Conservation (phyloP, 2,329 filamentous ascomycete species). For the Pyrenochaeta sp. region DNA sequence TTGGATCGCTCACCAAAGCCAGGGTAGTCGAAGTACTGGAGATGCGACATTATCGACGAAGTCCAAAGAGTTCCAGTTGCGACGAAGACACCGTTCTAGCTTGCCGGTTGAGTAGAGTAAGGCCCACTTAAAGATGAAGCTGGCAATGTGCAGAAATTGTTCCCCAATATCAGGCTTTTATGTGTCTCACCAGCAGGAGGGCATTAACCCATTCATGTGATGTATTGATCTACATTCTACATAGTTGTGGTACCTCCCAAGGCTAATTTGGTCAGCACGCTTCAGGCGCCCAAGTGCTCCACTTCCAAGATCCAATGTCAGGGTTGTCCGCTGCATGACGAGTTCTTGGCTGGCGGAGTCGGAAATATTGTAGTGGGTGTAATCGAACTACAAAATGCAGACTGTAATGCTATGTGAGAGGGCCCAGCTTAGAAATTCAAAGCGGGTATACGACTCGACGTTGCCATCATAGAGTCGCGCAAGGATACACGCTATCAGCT, state of each 20-base stretch:
- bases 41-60: constrained; percentile 24
- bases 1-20: constrained; percentile 35
- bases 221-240: background rate
- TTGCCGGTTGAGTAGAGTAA: too few species aligned
- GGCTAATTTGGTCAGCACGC: background rate
- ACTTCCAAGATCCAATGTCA: background rate
- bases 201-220: background rate
- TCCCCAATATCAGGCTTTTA: background rate
- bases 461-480: too few species aligned
- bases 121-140: too few species aligned
- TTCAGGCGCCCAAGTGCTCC: background rate
- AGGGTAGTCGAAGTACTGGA: constrained; percentile 34
- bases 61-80: background rate
- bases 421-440: background rate
- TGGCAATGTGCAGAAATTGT: background rate
- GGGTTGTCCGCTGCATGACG: background rate
- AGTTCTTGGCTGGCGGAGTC: constrained; percentile 3
- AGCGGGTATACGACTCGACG: too few species aligned
- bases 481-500: too few species aligned
- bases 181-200: background rate
- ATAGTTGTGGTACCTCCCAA: background rate
- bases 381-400: too few species aligned
- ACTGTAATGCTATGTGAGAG: too few species aligned
- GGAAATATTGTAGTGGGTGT: background rate
- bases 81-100: background rate